Evolutionary conservation across 2,329 filamentous ascomycete species (phyloP).

Genomic region (Colletotrichum tofieldiae): DNA sequence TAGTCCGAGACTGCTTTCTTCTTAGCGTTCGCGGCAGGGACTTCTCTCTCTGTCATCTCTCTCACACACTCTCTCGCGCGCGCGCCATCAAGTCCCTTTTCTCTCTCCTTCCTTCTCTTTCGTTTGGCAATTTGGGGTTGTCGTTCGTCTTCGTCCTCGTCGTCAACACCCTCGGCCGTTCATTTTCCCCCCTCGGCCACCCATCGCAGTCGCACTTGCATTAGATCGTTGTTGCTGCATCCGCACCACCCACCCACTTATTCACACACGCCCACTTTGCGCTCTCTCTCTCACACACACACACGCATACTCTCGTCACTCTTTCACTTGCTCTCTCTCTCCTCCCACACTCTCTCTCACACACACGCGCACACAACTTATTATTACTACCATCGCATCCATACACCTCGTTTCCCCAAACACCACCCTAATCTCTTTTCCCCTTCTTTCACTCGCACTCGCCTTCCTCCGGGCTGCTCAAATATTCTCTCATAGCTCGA

Average conservation of each 20-base stretch:
- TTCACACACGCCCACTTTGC: constrained; percentile 35
- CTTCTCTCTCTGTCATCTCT: not conserved
- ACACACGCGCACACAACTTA: constrained; percentile 21
- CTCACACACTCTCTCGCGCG: not conserved
- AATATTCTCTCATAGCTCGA: not conserved
- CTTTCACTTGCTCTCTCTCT: constrained; percentile 15
- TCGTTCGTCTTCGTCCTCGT: not conserved
- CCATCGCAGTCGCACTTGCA: constrained; percentile 20
- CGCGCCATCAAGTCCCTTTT: not conserved
- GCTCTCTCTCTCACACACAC: not conserved
- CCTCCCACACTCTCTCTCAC: constrained; percentile 7
- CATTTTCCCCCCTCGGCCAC: constrained; percentile 1
- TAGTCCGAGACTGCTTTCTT: constrained; percentile 6
- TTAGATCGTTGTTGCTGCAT: constrained; percentile 19
- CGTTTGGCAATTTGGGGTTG: not conserved
- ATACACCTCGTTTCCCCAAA: constrained; percentile 24
- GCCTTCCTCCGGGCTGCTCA: not conserved
- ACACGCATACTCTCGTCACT: not conserved
- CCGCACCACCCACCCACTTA: constrained; percentile 38
- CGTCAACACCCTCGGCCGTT: constrained; percentile 4
- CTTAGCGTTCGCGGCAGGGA: constrained; percentile 15
- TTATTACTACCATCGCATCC: constrained; percentile 34
- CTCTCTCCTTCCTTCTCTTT: not conserved
- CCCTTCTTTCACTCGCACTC: not conserved
- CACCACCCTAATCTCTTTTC: constrained; percentile 8